A percentile compares a stretch with the other conserved stretches of the same genome.
phyloP scores from a whole-genome alignment of 768 basidiomycete genomes.

The Amanita pallidorosea region DNA sequence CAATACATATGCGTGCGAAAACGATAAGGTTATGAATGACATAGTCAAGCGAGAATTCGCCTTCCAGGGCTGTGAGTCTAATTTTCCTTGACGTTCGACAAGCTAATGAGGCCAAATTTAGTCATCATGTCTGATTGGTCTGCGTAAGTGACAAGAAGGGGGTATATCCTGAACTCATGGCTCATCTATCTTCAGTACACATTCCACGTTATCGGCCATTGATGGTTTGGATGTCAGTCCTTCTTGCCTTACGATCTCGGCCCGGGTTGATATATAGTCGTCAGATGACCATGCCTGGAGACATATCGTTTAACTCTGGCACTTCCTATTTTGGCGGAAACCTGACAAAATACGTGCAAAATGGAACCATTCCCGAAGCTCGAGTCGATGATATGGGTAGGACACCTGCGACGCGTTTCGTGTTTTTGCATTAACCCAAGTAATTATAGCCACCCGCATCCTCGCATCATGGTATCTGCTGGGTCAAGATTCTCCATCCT shows the following conservation, averaged over 20 bases:
- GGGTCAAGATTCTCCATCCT: constrained; percentile 50
- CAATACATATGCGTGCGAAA: constrained; percentile 67
- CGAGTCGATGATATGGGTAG: constrained; percentile 71
- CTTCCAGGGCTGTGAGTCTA: constrained; percentile 60
- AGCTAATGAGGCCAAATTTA: constrained; percentile 10
- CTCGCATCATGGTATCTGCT: constrained; percentile 62
- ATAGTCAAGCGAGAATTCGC: constrained; percentile 69
- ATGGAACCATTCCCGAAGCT: constrained; percentile 55
- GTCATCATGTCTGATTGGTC: constrained; percentile 70
- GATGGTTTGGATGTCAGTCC: constrained; percentile 52
- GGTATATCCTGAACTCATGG: not conserved
- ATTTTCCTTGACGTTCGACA: not conserved
- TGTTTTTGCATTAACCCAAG: not conserved
- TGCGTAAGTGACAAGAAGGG: constrained; percentile 26
- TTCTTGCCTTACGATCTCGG: not conserved
- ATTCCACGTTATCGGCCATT: constrained; percentile 48
- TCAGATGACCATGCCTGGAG: constrained; percentile 67
- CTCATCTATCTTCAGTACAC: constrained; percentile 21
- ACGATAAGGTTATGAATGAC: constrained; percentile 58
- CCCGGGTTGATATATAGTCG: not conserved
- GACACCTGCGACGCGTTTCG: not conserved
- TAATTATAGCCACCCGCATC: constrained; percentile 54
- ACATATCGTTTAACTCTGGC: constrained; percentile 37
- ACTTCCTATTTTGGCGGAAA: constrained; percentile 57
- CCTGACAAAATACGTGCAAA: constrained; percentile 55